A percentile compares a stretch with the other conserved stretches of the same genome.
phyloP scores from a whole-genome alignment of 2,329 filamentous ascomycete species.

The Thielaviopsis musarum region DNA sequence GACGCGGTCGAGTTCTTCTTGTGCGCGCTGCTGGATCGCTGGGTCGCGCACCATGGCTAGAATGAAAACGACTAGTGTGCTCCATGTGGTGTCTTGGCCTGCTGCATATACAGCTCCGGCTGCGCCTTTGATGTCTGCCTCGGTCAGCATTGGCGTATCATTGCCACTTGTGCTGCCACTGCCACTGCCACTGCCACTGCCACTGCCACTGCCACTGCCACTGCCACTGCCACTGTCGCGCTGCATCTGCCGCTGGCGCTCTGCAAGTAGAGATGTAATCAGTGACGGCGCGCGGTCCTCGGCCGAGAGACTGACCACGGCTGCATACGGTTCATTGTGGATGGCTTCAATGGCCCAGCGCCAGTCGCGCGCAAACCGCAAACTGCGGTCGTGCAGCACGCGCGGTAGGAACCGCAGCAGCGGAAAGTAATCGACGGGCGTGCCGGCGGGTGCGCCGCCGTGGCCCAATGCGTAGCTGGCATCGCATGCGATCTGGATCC shows the following conservation, averaged over 20 bases:
- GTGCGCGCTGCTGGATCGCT: conserved; percentile 25
- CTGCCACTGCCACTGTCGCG: conserved; percentile 14
- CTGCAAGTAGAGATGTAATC: conserved; percentile 24
- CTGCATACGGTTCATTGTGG: conserved; percentile 27
- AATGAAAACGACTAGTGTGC: conserved; percentile 27
- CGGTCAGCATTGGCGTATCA: conserved; percentile 22
- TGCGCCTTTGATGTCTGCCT: conserved; percentile 27
- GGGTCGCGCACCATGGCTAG: conserved; percentile 27
- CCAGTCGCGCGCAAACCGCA: conserved; percentile 18
- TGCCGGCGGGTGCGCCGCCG: conserved; percentile 19
- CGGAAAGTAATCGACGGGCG: conserved; percentile 24
- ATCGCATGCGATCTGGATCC: conserved; percentile 22
- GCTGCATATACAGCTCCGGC: conserved; percentile 29
- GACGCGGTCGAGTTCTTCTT: conserved; percentile 23
- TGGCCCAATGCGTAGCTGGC: conserved; percentile 18
- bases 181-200: conserved; percentile 14
- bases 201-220: conserved; percentile 18
- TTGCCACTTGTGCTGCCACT: too few relatives aligned
- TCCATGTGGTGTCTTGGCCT: conserved; percentile 26
- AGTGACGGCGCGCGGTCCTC: conserved; percentile 20
- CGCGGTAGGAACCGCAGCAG: conserved; percentile 23
- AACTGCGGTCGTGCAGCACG: conserved; percentile 20
- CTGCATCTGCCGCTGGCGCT: conserved; percentile 21
- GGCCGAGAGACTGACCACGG: conserved; percentile 18
- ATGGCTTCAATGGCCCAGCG: conserved; percentile 22